Evolutionary conservation across 2,329 filamentous ascomycete species (phyloP), one percentile per base, ranked within the genome.

Genomic region (Chrysoporthe puriensis): DNA sequence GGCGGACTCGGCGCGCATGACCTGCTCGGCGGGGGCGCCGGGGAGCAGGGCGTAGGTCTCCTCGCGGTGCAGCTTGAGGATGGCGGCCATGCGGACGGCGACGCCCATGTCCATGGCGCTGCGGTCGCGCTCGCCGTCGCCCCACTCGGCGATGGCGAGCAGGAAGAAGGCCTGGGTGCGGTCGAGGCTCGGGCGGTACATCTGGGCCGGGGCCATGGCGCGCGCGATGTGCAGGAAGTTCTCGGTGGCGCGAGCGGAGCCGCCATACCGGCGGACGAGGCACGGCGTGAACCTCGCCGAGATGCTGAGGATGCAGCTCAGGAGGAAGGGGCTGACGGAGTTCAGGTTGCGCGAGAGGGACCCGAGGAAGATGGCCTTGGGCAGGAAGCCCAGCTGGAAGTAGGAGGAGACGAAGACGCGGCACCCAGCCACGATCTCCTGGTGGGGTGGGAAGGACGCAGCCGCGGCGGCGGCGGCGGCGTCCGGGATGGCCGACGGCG

Each of bases 81-180:
- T 71, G 0, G 72, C 75, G 4, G 78, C 77, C 75, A 80, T 76
- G 8, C 76, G 68, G 4, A 79, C 74, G 7, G 78, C 78, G 46
- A 80, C 73, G 16, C 77, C 78, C 78, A 80, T 80, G 58, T 79
- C 73, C 46, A 78, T 77, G 64, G 72, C 70, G 54, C 74, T 76
- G 18, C 74, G 70, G 42, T 77, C 71, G 52, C 72, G 74, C 46
- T 77, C 76, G 8, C 75, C 76, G 44, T 77, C 74, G 2, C 76
- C 77, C 76, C 77, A 78, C 50, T 77, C 73, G 3, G 77, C 73
- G 32, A 78, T 77, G 60, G 72, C 72, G 21, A 77, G 64, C 6
- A 78, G 72, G 60, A 78, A 78, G 68, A 78, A 77, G 16, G 68
- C 73, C 63, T 78, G 75, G 14, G 74, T 74, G 9, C 70, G 68